Base-by-base conservation (phyloP, 129 eudicot species). In the Apium graveolens region DNA sequence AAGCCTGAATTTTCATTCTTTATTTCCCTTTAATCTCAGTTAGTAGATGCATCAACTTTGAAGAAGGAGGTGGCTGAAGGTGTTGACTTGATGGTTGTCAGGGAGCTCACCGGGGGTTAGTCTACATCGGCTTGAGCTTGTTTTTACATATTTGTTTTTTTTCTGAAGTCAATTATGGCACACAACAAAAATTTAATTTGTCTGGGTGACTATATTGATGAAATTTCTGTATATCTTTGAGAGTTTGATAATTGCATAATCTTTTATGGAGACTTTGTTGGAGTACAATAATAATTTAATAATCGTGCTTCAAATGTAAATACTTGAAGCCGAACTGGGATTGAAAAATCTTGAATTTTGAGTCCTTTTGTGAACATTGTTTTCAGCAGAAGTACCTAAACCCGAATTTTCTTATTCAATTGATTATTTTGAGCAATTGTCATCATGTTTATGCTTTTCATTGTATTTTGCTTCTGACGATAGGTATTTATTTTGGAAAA, bases 71-170 rank as follows among this genome's bases (percentile, higher is more conserved):
- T 94, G 75, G 98, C 97, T 43, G 98, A 94, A 83, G 98, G 98
- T 80, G 98, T 94, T 44, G 98, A 94, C 84, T 86, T 94, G 84
- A 94, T 94, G 97, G 97, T 94, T 78, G 96, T 94, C 66, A 88
- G 98, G 86, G 98, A 94, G 83, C 98, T 94, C 51, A 94, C 98
- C 51, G 97, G 97, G 88, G 98, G 98, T 94, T 63, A 85, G 97
- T 82, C 10, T 38, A 41, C 38, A 74, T 63, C 44, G 3, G 26
- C 72, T 44, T 76, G 53, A 42, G 42, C 70, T 73, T 32, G 63
- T 17, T 35, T 80, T 24, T 63, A 53, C 46, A 20, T 29, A 44
- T 44, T 74, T 17, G 17, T 24, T 73, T 44, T 24, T 73, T 44
- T 42, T 43, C 38, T 44, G 26, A 42, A 29, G 13, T 41, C 26